Percentiles rank a stretch among this genome's conserved stretches.
Evolutionary conservation across 306 rosid species (phyloP).

Genomic region (Ochetophila trinervis): DNA sequence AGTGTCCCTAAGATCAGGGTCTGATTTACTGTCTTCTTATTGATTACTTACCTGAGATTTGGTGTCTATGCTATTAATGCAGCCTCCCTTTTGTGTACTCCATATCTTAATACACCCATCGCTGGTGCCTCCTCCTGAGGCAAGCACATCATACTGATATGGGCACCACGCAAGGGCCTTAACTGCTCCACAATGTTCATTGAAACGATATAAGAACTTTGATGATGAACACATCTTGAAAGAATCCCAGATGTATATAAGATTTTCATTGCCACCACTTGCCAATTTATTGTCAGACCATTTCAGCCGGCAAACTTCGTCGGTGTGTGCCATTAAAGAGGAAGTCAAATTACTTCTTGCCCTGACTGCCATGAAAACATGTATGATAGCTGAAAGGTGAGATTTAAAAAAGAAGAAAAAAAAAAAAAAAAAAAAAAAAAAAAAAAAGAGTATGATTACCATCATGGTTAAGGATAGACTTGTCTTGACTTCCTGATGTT

Average conservation of each 20-base stretch:
- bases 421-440: too few species aligned
- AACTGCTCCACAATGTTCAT: conserved; percentile 66
- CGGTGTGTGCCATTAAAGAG: conserved; percentile 41
- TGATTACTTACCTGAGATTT: conserved; percentile 56
- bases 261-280: conserved; percentile 83
- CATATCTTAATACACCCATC: conserved; percentile 71
- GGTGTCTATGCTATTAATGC: conserved; percentile 52
- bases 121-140: conserved; percentile 78
- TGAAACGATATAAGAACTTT: conserved; percentile 54
- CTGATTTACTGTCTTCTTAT: not conserved
- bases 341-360: conserved; percentile 41
- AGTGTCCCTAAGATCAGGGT: not conserved
- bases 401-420: too few species aligned
- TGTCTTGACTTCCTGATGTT: conserved; percentile 83
- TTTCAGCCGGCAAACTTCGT: conserved; percentile 71
- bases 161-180: conserved; percentile 92
- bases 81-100: conserved; percentile 57
- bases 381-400: too few species aligned
- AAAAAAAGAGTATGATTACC: conserved; percentile 28
- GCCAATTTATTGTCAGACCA: conserved; percentile 79
- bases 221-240: conserved; percentile 59
- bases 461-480: conserved; percentile 61
- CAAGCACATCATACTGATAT: conserved; percentile 54
- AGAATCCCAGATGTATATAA: conserved; percentile 65
- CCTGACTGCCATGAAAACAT: conserved; percentile 45